Evolutionary conservation across 306 rosid genomes (phyloP).

Genomic region (Quercus parvula): DNA sequence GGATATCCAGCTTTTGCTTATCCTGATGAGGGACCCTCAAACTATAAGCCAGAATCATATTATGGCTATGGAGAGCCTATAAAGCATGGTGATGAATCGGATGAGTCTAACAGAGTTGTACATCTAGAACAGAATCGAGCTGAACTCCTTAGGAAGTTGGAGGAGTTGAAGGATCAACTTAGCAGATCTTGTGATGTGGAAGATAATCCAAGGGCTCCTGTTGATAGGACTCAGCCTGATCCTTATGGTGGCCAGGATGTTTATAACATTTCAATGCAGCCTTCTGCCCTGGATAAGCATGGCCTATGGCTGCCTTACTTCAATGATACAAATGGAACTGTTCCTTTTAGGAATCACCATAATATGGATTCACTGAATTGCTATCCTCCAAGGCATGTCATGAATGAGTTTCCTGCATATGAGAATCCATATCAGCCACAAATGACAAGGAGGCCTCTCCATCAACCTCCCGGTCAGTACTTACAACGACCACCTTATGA

Average conservation of each 20-base stretch:
- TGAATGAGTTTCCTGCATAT: slow-evolving; percentile 26
- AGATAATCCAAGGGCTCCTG: slow-evolving; percentile 28
- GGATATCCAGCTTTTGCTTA: slow-evolving; percentile 24
- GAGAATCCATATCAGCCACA: slow-evolving; percentile 27
- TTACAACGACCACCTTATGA: slow-evolving; percentile 19
- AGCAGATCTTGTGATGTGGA: slow-evolving; percentile 26
- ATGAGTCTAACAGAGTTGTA: slow-evolving; percentile 9
- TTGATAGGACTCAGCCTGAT: slow-evolving; percentile 29
- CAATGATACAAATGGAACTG: slow-evolving; percentile 4
- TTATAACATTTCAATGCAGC: slow-evolving; percentile 25
- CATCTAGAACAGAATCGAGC: slow-evolving; percentile 24
- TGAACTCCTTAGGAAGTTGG: slow-evolving; percentile 44
- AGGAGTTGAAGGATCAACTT: slow-evolving; percentile 43
- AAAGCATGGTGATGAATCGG: slow-evolving; percentile 1
- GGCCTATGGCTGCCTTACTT: slow-evolving; percentile 16
- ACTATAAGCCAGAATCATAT: slow-evolving; percentile 16
- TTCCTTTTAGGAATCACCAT: slow-evolving; percentile 20
- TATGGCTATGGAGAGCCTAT: slow-evolving; percentile 18
- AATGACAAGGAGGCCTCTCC: slow-evolving; percentile 23
- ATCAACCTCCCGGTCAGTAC: slow-evolving; percentile 21
- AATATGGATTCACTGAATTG: slow-evolving; percentile 22
- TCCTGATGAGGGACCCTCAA: slow-evolving; percentile 41
- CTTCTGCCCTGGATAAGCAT: slow-evolving; percentile 22
- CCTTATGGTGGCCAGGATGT: slow-evolving; percentile 18
- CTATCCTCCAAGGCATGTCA: slow-evolving; percentile 24